A percentile compares a stretch with the other conserved stretches of the same genome.
These are phyloP conservation scores for Rhizophora mangle DNA, from an alignment of 345 rosid genomes.

Conservation along the genomic window DNA sequence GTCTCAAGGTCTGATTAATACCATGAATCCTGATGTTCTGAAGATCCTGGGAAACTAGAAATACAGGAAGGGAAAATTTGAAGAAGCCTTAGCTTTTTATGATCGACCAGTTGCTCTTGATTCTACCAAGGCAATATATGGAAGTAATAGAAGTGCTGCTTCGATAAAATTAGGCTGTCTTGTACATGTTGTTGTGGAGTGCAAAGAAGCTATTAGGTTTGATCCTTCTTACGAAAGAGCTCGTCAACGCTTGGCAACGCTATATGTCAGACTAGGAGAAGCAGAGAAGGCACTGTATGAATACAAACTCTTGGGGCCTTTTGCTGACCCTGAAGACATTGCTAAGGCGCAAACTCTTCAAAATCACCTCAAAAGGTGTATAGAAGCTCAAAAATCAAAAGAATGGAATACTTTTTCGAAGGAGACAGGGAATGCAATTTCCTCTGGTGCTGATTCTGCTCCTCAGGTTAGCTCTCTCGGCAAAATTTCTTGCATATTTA, in stretches of 20 bases:
- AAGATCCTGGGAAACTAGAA: conserved; percentile 73
- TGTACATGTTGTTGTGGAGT: conserved; percentile 61
- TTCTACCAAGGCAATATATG: conserved; percentile 61
- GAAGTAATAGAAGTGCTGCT: conserved; percentile 79
- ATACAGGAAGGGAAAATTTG: conserved; percentile 65
- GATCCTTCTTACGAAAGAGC: conserved; percentile 64
- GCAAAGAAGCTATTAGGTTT: conserved; percentile 66
- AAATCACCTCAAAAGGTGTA: conserved; percentile 40
- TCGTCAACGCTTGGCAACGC: conserved; percentile 63
- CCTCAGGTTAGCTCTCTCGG: conserved; percentile 40
- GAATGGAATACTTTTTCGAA: conserved; percentile 51
- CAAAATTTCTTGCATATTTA: neutral
- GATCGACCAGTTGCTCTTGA: conserved; percentile 69
- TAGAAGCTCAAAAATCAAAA: conserved; percentile 37
- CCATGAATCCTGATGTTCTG: conserved; percentile 55
- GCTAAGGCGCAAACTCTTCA: conserved; percentile 45
- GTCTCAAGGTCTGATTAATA: conserved; percentile 21
- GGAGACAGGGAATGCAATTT: conserved; percentile 41
- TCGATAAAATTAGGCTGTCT: conserved; percentile 73
- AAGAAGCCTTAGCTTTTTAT: conserved; percentile 70
- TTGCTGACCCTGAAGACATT: conserved; percentile 33
- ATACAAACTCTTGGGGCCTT: conserved; percentile 40
- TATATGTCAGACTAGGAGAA: conserved; percentile 61
- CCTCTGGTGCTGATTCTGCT: conserved; percentile 59
- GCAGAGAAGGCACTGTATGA: conserved; percentile 58